phyloP scores from a whole-genome alignment of 805 yeast genomes.

The Yamadazyma philogaea region DNA sequence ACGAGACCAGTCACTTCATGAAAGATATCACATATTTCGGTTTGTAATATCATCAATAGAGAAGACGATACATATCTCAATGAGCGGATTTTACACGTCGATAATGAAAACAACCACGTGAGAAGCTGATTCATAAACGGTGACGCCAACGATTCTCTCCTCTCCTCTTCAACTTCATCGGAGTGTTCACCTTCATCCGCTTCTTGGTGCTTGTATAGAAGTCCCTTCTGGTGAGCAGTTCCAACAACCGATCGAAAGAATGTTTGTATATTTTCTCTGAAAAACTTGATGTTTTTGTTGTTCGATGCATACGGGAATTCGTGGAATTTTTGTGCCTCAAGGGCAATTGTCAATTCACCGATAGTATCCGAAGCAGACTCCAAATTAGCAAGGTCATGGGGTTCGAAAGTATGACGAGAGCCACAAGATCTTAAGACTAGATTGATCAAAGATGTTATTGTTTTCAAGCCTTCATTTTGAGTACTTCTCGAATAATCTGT shows the following conservation, averaged over 20 bases:
- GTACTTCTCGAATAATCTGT: conserved; percentile 27
- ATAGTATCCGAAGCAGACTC: conserved; percentile 74
- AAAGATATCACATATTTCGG: conserved; percentile 53
- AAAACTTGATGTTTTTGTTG: conserved; percentile 43
- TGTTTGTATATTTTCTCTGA: conserved; percentile 51
- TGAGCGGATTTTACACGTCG: conserved; percentile 67
- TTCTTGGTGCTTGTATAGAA: conserved; percentile 40
- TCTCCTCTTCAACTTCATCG: conserved; percentile 11
- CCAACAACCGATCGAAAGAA: conserved; percentile 54
- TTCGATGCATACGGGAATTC: conserved; percentile 67
- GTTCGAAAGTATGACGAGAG: conserved; percentile 59
- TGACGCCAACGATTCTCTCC: conserved; percentile 26
- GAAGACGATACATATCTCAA: conserved; percentile 66
- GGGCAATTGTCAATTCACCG: conserved; percentile 63
- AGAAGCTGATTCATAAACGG: conserved; percentile 53
- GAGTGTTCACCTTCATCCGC: neutral
- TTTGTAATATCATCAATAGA: conserved; percentile 56
- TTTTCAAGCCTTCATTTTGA: conserved; percentile 34
- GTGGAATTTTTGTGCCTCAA: conserved; percentile 57
- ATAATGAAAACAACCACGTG: conserved; percentile 73
- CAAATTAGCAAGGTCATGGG: conserved; percentile 69
- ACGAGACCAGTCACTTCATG: conserved; percentile 32
- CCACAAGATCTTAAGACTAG: conserved; percentile 71
- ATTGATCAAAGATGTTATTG: conserved; percentile 64
- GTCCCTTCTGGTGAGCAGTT: conserved; percentile 59